Percentiles rank a stretch among this genome's conserved stretches.
Conservation (phyloP, 495 filamentous ascomycete genomes). For the Ascodesmis nigricans region DNA sequence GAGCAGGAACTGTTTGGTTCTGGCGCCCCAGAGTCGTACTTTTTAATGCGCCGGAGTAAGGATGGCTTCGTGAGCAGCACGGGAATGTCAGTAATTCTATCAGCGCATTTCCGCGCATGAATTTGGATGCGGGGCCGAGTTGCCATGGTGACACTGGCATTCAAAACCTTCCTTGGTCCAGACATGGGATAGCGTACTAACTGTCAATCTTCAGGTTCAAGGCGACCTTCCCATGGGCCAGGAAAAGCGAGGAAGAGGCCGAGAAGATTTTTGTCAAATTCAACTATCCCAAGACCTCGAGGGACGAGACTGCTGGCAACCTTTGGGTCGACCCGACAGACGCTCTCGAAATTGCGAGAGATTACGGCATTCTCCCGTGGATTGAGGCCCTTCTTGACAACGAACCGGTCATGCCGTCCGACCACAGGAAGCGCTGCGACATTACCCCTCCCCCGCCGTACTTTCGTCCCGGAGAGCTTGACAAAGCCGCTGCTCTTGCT, state of each 20-base stretch:
- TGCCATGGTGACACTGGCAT: background rate
- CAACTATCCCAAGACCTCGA: constrained; percentile 46
- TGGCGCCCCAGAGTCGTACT: constrained; percentile 64
- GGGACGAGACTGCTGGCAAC: constrained; percentile 80
- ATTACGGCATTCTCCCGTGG: constrained; percentile 67
- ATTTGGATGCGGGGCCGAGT: background rate
- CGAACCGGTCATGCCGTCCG: constrained; percentile 32
- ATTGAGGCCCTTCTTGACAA: constrained; percentile 74
- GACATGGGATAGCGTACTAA: background rate
- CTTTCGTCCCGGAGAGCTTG: constrained; percentile 20
- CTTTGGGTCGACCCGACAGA: constrained; percentile 78
- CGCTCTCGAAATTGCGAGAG: constrained; percentile 30
- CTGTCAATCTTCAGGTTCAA: too few species aligned
- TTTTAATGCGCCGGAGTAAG: constrained; percentile 86
- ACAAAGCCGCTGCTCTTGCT: constrained; percentile 24
- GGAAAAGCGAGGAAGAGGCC: constrained; percentile 54
- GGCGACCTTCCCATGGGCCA: constrained; percentile 87
- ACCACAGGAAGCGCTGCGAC: constrained; percentile 22
- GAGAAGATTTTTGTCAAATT: constrained; percentile 76
- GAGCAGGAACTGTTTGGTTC: constrained; percentile 79
- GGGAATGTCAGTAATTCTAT: constrained; percentile 40
- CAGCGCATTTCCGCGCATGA: background rate
- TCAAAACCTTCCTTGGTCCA: constrained; percentile 10
- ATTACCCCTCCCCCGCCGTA: constrained; percentile 24
- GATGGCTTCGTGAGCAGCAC: constrained; percentile 91